Evolutionary conservation across 768 basidiomycete genomes (phyloP), one percentile per base, ranked within the genome.

Genomic region (Leccinum arenicola): DNA sequence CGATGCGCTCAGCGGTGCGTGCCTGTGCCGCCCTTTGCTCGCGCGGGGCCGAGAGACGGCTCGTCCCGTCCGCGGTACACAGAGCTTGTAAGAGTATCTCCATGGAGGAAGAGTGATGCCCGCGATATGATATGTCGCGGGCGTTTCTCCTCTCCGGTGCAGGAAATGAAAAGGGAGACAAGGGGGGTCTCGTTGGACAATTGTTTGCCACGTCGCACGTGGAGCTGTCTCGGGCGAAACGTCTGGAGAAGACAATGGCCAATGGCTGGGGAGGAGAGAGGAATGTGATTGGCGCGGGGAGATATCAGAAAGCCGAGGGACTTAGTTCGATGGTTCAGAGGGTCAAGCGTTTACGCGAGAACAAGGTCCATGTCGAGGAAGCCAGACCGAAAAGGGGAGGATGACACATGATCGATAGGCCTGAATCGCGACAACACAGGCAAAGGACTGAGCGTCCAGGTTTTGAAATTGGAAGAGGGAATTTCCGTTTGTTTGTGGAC

Each of bases 301-400:
- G 19, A 45, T 50, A 43, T 27, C 35, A 48, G 55, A 52, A 55
- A 50, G 17, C 58, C 58, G 43, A 56, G 29, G 54, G 45, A 45
- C 43, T 45, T 45, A 43, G 43, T 43, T 43, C 43, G 43, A 11
- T 43, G 31, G 33, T 63, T 63, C 60, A 54, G 60, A 50, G 15
- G 51, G 5, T 45, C 55, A 48, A 52, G 52, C 52, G 35, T 57
- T 58, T 55, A 52, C 36, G 55, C 52, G 61, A 43, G 21, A 59
- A 68, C 63, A 70, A 65, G 65, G 59, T 38, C 61, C 59, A 64
- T 56, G 61, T 63, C 68, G 68, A 66, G 64, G 58, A 70, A 50
- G 58, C 60, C 59, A 63, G 68, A 57, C 47, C 25, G 12, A 29
- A 29, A 49, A 15, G 50, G 52, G 52, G 23, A 48, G 54, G 53